Evolutionary conservation across 306 rosid genomes (phyloP).

Genomic region (Dalbergia oliveri): DNA sequence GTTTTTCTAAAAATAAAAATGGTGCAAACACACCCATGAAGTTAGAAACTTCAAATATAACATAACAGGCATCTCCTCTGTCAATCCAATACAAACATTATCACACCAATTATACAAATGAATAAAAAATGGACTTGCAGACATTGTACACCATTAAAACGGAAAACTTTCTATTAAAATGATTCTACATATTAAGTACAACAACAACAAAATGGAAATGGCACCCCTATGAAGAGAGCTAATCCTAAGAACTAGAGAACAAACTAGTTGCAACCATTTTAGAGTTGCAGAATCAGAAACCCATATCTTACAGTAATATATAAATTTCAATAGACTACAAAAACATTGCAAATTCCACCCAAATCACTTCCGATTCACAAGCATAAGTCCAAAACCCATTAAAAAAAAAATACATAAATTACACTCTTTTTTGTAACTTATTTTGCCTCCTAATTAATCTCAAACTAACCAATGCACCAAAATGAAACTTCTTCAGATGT

Average conservation of each 20-base stretch:
- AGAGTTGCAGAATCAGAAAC: slow-evolving; percentile 23
- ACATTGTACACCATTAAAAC: slow-evolving; percentile 2
- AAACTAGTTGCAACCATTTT: slow-evolving; percentile 7
- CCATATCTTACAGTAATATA: slow-evolving; percentile 23
- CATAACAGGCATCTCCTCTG: slow-evolving; percentile 20
- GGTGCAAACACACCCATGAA: slow-evolving; percentile 13
- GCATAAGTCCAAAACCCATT: background rate
- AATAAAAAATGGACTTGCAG: background rate
- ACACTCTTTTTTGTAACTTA: background rate
- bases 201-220: background rate
- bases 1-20: background rate
- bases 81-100: slow-evolving; percentile 25
- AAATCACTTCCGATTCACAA: slow-evolving; percentile 44
- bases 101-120: slow-evolving; percentile 10
- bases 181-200: slow-evolving; percentile 18
- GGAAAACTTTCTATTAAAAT: slow-evolving; percentile 9
- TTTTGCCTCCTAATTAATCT: slow-evolving; percentile 42
- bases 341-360: slow-evolving; percentile 23
- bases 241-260: background rate
- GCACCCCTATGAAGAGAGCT: background rate
- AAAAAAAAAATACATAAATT: slow-evolving; percentile 12
- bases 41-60: slow-evolving; percentile 23
- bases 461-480: slow-evolving; percentile 37
- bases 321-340: slow-evolving; percentile 14
- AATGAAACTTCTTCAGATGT: background rate